Base-by-base conservation (phyloP, 495 filamentous ascomycete genomes). In the Eremomyces bilateralis region DNA sequence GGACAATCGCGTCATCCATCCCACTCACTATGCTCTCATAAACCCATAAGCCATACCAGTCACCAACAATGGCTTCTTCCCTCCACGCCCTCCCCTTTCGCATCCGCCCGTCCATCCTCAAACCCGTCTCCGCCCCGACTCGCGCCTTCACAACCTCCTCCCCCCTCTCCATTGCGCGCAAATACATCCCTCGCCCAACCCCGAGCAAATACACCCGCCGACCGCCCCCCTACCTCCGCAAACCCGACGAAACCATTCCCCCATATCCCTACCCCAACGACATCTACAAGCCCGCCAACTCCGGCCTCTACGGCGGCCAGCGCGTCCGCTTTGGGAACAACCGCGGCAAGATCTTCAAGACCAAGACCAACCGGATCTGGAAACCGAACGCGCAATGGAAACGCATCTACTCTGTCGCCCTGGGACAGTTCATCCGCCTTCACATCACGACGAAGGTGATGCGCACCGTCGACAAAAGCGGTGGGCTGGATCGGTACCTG, bases 321-420 rank as follows among this genome's bases (percentile, higher is more conserved):
- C 66, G 64, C 35, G 82, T 88, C 58, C 80, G 73, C 38, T 88
- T 80, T 64, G 88, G 88, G 49, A 93, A 97, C 70, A 77, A 72
- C 40, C 81, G 94, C 30, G 80, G 80, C 18, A 54, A 70, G 43
- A 60, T 63, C 33, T 69, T 79, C 57, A 65, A 79, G 47, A 71
- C 71, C 59, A 93, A 93, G 53, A 81, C 82, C 25, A 71, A 80
- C 25, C 76, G 85, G 33, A 52, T 52, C 27, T 97, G 90, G 90
- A 67, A 73, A 35, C 83, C 83, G 21, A 95, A 95, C 53, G 73
- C 94, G 12, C 69, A 80, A 28, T 58, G 56, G 20, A 82, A 84
- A 61, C 67, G 71, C 31, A 54, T 95, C 13, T 88, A 64, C 56
- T 76, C 69, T 19, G 62, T 71, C 1, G 60, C 67, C 0, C 62